Evolutionary conservation across 768 basidiomycete genomes (phyloP).

Genomic region (Auriscalpium microsporum): DNA sequence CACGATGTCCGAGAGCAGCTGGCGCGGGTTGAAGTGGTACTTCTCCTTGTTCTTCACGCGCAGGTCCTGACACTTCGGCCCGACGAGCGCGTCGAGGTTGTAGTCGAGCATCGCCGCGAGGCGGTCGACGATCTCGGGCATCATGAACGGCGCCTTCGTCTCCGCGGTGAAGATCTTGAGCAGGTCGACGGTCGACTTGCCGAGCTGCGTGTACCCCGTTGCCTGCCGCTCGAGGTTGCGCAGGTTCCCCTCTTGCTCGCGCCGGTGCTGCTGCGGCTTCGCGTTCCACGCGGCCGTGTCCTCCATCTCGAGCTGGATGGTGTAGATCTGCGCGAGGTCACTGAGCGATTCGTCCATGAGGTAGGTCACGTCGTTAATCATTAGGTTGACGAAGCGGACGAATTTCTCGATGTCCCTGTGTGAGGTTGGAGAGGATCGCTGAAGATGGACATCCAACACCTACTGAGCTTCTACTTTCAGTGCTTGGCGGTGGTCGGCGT

Average conservation of each 20-base stretch:
- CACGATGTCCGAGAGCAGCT: conserved; percentile 76
- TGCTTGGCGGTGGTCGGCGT: conserved; percentile 80
- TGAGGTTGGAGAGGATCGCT: neutral
- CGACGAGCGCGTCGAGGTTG: conserved; percentile 83
- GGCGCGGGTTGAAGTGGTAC: conserved; percentile 80
- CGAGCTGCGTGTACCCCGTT: conserved; percentile 78
- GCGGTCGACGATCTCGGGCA: conserved; percentile 90
- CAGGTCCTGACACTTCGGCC: conserved; percentile 81
- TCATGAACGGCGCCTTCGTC: conserved; percentile 88
- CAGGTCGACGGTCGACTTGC: conserved; percentile 81
- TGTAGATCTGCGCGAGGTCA: conserved; percentile 82
- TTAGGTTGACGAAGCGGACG: conserved; percentile 90
- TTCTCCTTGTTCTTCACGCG: conserved; percentile 81
- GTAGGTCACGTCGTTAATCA: conserved; percentile 99
- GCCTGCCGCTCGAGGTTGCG: conserved; percentile 79
- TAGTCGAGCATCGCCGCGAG: conserved; percentile 96
- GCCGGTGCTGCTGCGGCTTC: conserved; percentile 59
- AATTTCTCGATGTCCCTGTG: conserved; percentile 84
- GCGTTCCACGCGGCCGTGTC: conserved; percentile 63
- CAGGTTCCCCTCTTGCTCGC: conserved; percentile 74
- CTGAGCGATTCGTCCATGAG: conserved; percentile 93
- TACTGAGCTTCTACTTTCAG: conserved; percentile 75
- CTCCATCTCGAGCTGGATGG: conserved; percentile 79
- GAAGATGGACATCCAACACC: conserved; percentile 18
- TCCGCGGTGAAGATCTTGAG: conserved; percentile 90